Evolutionary conservation across 106 monocot species (phyloP).

Genomic region (Agapanthus africanus): DNA sequence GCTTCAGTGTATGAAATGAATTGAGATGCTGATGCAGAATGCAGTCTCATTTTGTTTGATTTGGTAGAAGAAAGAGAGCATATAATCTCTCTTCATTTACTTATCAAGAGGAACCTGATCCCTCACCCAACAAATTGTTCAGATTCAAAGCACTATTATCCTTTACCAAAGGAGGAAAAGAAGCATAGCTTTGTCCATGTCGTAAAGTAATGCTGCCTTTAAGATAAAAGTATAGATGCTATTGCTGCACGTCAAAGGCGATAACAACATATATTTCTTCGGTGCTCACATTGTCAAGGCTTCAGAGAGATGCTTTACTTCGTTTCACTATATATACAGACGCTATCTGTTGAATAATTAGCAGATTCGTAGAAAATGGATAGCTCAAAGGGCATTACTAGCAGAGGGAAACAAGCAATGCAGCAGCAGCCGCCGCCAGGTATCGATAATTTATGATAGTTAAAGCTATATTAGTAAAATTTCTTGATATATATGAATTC

Average conservation of each 20-base stretch:
- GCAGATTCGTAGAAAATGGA: neutral
- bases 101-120: neutral
- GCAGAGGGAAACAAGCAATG: neutral
- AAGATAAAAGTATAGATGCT: neutral
- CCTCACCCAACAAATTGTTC: neutral
- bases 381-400: neutral
- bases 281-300: neutral
- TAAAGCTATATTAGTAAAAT: too few relatives aligned
- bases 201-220: neutral
- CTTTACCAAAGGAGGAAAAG: neutral
- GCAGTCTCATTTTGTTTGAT: neutral
- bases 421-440: conserved; percentile 4
- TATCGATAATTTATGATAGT: too few relatives aligned
- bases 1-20: neutral
- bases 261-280: neutral
- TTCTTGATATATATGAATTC: too few relatives aligned
- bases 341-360: too few relatives aligned
- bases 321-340: neutral
- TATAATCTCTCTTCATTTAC: neutral
- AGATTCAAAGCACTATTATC: neutral
- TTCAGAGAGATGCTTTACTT: too few relatives aligned
- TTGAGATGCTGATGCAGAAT: neutral
- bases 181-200: neutral
- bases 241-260: neutral
- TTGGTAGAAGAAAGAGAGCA: neutral